phyloP scores from a whole-genome alignment of 2,329 filamentous ascomycete species.

The Pseudogymnoascus sp. region DNA sequence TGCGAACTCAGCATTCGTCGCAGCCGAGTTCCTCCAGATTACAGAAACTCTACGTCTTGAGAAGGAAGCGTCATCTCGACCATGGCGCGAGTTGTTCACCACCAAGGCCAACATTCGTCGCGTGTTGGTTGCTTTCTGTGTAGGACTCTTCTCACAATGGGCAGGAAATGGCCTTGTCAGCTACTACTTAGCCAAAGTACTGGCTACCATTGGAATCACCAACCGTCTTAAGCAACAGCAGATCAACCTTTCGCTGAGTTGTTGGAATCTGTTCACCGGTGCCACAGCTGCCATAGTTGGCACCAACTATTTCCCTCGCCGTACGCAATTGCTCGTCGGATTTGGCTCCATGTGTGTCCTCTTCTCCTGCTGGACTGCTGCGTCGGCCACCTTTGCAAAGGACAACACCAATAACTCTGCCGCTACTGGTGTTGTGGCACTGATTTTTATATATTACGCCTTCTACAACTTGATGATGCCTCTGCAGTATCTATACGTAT shows the following conservation, averaged over 20 bases:
- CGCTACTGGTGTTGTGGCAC: neutral
- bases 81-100: neutral
- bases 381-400: slow-evolving; percentile 5
- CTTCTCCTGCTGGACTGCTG: neutral
- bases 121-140: slow-evolving; percentile 28
- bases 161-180: slow-evolving; percentile 45
- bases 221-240: slow-evolving; percentile 27
- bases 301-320: neutral
- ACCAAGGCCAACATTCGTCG: neutral
- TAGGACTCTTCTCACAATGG: slow-evolving; percentile 52
- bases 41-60: neutral
- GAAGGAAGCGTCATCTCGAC: neutral
- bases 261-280: neutral
- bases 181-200: slow-evolving; percentile 32
- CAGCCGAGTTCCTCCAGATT: neutral
- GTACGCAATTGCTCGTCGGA: neutral
- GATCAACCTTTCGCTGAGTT: neutral
- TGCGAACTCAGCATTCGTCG: neutral
- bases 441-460: slow-evolving; percentile 9
- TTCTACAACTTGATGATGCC: slow-evolving; percentile 10
- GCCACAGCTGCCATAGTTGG: neutral
- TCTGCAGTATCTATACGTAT: neutral
- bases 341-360: neutral
- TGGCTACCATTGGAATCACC: slow-evolving; percentile 31
- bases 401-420: neutral